These are phyloP conservation scores for Alternaria gansuensis DNA, from an alignment of 2,329 filamentous ascomycete genomes.

Conservation along the genomic window DNA sequence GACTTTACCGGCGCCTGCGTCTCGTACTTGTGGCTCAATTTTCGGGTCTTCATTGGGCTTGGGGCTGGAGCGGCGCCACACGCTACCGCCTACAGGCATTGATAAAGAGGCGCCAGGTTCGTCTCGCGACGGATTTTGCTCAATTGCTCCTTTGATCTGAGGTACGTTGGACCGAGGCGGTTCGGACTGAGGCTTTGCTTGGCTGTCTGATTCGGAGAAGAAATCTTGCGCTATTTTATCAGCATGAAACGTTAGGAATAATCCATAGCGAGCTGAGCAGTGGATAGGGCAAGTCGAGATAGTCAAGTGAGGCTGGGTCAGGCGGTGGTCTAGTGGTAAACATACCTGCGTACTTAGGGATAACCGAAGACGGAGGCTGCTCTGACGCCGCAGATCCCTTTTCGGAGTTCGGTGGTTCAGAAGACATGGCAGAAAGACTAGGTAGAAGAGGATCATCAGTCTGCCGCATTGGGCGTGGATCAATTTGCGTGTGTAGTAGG, in stretches of 20 bases:
- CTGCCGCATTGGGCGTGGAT: conserved; percentile 9
- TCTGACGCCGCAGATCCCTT: not conserved
- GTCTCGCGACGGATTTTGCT: not conserved
- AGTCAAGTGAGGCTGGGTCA: not conserved
- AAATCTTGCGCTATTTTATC: not conserved
- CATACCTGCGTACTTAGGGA: not conserved
- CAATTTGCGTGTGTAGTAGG: not conserved
- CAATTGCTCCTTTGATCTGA: not conserved
- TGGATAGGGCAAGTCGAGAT: not conserved
- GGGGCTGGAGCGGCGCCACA: not conserved
- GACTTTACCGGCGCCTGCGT: conserved; percentile 26
- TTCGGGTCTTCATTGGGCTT: not conserved
- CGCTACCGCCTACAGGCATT: not conserved
- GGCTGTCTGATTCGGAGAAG: not conserved
- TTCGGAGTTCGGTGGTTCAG: not conserved
- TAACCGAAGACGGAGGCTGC: not conserved
- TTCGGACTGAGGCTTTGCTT: conserved; percentile 1
- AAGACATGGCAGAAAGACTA: not conserved
- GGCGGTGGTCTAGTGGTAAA: not conserved
- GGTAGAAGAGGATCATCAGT: conserved; percentile 9
- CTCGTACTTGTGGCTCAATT: conserved; percentile 8
- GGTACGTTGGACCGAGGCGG: not conserved
- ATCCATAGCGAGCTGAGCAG: not conserved
- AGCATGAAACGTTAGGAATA: not conserved
- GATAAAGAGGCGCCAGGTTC: not conserved